Conservation (phyloP, 371 early-diverging fungal genomes). For the Paramicrosporidium saccamoebae region DNA sequence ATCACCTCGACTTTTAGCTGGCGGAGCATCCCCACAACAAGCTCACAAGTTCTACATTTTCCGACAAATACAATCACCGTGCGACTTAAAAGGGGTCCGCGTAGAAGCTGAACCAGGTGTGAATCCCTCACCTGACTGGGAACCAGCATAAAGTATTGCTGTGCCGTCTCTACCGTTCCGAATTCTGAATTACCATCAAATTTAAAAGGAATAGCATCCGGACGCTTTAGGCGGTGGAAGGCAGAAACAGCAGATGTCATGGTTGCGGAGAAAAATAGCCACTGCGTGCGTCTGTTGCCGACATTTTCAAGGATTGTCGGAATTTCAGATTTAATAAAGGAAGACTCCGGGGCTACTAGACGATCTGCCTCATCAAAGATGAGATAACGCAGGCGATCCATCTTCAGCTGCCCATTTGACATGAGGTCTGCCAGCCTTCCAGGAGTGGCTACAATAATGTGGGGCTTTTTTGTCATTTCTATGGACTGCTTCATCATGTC, state of each 20-base stretch:
- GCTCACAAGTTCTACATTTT: conserved; percentile 40
- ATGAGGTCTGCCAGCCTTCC: conserved; percentile 80
- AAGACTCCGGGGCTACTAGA: conserved; percentile 21
- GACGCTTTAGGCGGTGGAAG: conserved; percentile 5
- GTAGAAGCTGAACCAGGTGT: conserved; percentile 43
- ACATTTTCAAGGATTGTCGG: conserved; percentile 30
- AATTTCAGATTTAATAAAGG: conserved; percentile 53
- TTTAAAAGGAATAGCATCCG: conserved; percentile 22
- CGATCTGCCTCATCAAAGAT: conserved; percentile 97
- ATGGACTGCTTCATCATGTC: conserved; percentile 79
- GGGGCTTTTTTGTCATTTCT: conserved; percentile 51
- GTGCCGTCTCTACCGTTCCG: conserved; percentile 48
- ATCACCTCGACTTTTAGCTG: conserved; percentile 58
- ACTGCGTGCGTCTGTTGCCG: conserved; percentile 48
- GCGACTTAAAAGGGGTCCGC: conserved; percentile 26
- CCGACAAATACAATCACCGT: conserved; percentile 68
- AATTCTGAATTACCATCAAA: conserved; percentile 32
- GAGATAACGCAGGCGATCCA: conserved; percentile 19
- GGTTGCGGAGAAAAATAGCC: conserved; percentile 82
- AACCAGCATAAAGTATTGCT: conserved; percentile 67
- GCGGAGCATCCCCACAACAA: conserved; percentile 39
- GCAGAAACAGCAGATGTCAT: conserved; percentile 48
- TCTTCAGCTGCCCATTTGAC: conserved; percentile 53
- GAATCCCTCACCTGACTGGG: conserved; percentile 70
- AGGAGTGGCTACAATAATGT: conserved; percentile 88